phyloP scores from a whole-genome alignment of 495 filamentous ascomycete species.

The Tuber melanosporum region DNA sequence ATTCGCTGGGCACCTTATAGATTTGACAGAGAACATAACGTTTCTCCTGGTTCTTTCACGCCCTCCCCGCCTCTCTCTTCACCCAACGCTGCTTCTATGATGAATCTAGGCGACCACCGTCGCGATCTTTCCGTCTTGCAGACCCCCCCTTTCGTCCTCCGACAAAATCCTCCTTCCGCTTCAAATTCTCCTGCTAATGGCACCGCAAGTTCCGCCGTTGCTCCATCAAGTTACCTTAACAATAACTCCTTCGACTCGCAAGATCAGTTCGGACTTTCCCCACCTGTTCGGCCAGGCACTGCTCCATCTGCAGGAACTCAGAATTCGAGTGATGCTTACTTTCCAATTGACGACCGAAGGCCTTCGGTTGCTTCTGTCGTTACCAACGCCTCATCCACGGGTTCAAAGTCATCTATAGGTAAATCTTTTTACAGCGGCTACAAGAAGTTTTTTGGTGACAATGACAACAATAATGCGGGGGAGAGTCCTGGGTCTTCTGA shows the following conservation, averaged over 20 bases:
- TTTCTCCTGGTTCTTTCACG: constrained; percentile 42
- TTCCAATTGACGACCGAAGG: constrained; percentile 65
- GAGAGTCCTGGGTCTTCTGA: constrained; percentile 59
- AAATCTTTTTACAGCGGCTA: constrained; percentile 56
- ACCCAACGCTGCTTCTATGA: constrained; percentile 42
- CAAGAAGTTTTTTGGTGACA: constrained; percentile 83
- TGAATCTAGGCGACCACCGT: constrained; percentile 54
- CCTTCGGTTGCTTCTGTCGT: constrained; percentile 82
- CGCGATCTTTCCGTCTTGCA: constrained; percentile 66
- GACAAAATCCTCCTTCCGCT: constrained; percentile 39
- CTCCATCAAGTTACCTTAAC: constrained; percentile 46
- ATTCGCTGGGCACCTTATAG: constrained; percentile 33
- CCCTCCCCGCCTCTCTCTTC: constrained; percentile 43
- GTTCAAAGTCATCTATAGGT: constrained; percentile 66
- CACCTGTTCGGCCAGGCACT: constrained; percentile 61
- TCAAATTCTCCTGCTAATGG: constrained; percentile 49
- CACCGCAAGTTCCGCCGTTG: constrained; percentile 52
- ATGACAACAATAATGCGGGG: constrained; percentile 53
- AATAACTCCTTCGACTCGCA: constrained; percentile 39
- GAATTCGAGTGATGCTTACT: constrained; percentile 54
- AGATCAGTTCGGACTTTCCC: constrained; percentile 53
- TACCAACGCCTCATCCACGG: constrained; percentile 81
- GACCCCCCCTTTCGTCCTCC: constrained; percentile 46
- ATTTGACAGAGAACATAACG: constrained; percentile 42
- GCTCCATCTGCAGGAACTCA: constrained; percentile 47